Percentiles rank a stretch among this genome's conserved stretches.
Conservation (phyloP, 169 alveolate species). For the Cytauxzoon felis region DNA sequence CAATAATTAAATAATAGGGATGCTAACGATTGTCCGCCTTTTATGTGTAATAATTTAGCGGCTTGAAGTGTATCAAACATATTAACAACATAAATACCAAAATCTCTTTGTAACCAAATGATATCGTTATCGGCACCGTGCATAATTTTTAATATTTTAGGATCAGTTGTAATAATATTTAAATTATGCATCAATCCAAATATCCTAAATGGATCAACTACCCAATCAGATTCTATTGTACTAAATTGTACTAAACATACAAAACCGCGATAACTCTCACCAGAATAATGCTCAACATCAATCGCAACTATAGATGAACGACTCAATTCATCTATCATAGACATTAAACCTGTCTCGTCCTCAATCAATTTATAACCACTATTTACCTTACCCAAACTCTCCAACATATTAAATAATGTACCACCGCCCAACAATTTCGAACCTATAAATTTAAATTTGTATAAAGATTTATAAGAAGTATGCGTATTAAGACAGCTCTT, state of each 20-base stretch:
- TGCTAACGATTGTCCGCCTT: slow-evolving; percentile 74
- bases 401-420: slow-evolving; percentile 10
- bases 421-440: slow-evolving; percentile 37
- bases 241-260: slow-evolving; percentile 90
- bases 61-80: slow-evolving; percentile 93
- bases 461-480: too few relatives aligned
- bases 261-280: slow-evolving; percentile 79
- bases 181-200: slow-evolving; percentile 76
- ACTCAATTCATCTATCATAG: slow-evolving; percentile 33
- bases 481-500: too few relatives aligned
- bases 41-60: slow-evolving; percentile 78
- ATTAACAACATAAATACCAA: slow-evolving; percentile 91
- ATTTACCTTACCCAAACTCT: neutral
- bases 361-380: slow-evolving; percentile 15
- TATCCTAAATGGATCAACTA: slow-evolving; percentile 87
- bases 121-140: slow-evolving; percentile 92
- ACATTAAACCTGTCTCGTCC: slow-evolving; percentile 21
- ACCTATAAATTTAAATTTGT: too few relatives aligned
- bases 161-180: slow-evolving; percentile 86
- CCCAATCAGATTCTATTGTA: slow-evolving; percentile 84
- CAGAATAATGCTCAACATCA: slow-evolving; percentile 58
- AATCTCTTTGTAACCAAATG: slow-evolving; percentile 92
- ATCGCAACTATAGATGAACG: slow-evolving; percentile 36
- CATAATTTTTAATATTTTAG: slow-evolving; percentile 88
- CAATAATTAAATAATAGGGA: slow-evolving; percentile 73